A percentile compares a stretch with the other conserved stretches of the same genome.
Evolutionary conservation across 495 filamentous ascomycete genomes (phyloP).

Genomic region (Penicillium flavigenum): DNA sequence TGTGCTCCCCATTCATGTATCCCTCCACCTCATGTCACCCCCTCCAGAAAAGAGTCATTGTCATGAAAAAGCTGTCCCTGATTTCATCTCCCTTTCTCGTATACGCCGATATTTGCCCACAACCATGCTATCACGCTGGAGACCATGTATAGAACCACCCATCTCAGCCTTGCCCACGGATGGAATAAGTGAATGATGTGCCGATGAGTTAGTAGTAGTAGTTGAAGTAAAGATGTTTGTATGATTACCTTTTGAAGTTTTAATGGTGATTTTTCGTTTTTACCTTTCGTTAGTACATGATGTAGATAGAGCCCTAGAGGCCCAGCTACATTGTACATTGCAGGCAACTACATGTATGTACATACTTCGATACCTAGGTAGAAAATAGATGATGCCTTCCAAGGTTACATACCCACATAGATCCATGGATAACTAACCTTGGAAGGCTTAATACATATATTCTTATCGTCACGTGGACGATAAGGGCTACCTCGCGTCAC

Average conservation of each 20-base stretch:
- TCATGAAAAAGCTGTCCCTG: conserved; percentile 37
- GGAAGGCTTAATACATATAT: conserved; percentile 18
- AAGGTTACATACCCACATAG: too few relatives aligned
- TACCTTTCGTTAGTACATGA: not conserved
- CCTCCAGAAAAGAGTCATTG: conserved; percentile 34
- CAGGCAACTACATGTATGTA: not conserved
- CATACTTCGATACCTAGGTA: too few relatives aligned
- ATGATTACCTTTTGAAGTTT: not conserved
- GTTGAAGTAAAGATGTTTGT: not conserved
- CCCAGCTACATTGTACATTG: not conserved
- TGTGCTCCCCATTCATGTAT: conserved; percentile 25
- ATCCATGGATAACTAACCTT: not conserved
- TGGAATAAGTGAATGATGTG: conserved; percentile 6
- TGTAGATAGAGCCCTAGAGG: not conserved
- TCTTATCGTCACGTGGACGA: conserved; percentile 29
- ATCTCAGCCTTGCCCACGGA: conserved; percentile 4
- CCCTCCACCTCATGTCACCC: conserved; percentile 23
- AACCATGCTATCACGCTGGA: conserved; percentile 12
- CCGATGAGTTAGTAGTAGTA: conserved; percentile 9
- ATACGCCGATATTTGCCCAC: conserved; percentile 24
- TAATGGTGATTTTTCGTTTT: not conserved
- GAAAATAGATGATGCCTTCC: conserved; percentile 8
- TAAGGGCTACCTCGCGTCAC: conserved; percentile 25
- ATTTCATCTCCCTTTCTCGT: conserved; percentile 29
- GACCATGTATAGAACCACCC: conserved; percentile 36